Conservation (phyloP, 306 rosid species). For the Acacia acuminata region DNA sequence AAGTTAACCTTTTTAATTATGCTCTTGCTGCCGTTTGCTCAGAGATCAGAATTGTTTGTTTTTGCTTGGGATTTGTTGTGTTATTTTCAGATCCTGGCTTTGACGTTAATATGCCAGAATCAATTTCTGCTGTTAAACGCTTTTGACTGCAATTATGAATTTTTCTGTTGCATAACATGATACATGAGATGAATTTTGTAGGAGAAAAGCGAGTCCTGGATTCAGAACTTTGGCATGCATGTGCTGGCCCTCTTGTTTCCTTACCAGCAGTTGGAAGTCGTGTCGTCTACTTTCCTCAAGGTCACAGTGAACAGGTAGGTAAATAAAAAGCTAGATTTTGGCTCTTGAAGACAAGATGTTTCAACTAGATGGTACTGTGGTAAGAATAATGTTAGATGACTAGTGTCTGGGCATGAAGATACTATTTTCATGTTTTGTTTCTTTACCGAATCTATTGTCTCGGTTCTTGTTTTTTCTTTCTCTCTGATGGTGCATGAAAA, state of each 20-base stretch:
- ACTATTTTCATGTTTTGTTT: background rate
- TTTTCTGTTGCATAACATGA: background rate
- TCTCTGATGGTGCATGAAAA: background rate
- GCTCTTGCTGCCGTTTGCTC: background rate
- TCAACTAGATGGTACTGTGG: background rate
- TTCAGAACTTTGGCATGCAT: slow-evolving; percentile 99
- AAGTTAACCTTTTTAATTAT: background rate
- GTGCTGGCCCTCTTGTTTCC: slow-evolving; percentile 97
- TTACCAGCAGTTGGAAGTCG: slow-evolving; percentile 88
- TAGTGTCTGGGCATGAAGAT: background rate
- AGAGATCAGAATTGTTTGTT: background rate
- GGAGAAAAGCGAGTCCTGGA: slow-evolving; percentile 30
- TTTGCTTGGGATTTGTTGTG: background rate
- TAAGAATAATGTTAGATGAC: background rate
- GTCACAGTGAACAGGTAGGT: slow-evolving; percentile 95
- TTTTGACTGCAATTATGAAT: background rate
- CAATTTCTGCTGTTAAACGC: background rate
- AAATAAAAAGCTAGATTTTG: background rate
- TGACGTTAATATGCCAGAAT: background rate
- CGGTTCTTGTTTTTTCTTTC: background rate
- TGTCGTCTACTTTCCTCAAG: slow-evolving; percentile 93
- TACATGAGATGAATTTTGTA: background rate
- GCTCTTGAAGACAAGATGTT: background rate
- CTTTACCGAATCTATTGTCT: background rate
- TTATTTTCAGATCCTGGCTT: background rate